Evolutionary conservation across 208 protist species (phyloP), one percentile per base, ranked within the genome.

Genomic region (Trypanosoma theileri): DNA sequence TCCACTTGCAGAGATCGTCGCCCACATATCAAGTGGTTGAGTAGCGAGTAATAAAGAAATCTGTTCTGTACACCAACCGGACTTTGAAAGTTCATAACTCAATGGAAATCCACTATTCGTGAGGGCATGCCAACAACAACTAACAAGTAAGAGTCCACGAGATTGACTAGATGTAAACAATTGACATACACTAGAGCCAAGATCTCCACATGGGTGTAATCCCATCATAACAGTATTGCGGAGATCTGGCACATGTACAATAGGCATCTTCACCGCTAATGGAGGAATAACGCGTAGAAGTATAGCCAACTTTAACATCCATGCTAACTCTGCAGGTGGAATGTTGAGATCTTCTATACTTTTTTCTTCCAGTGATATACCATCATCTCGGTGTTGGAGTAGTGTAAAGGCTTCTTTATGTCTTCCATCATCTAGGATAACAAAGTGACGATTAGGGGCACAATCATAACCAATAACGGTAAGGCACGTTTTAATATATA

Each of bases 81-180:
- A 79, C 0, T 64, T 59, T 59, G 59, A 69, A 13, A 94, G 46
- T 35, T 82, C 79, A 8, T n/a, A 45, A 62, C 85, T 92, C 0
- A 94, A 71, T 8, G 91, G 91, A 64, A 96, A 96, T 1, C 85
- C 86, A 0, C 65, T 22, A 24, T 69, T 59, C 21, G 88, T 95
- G 13, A 96, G 66, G 0, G 87, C 80, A 58, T 96, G 86, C 91
- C 91, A 96, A 73, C 91, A 96, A 73, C 91, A 96, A 78, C 91
- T 96, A 21, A 96, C 91, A 11, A 96, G 84, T 66, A 94, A 74
- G 59, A 96, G 59, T 7, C 86, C 88, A 44, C 65, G 79, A 12
- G 89, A 78, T 4, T 56, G 21, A 52, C 71, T 85, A 60, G 70
- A 21, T 6, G 59, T 7, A 59, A 91, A 96, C 14, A 94, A 66